phyloP scores from a whole-genome alignment of 2,329 filamentous ascomycete genomes.

The Apiospora phragmitis region DNA sequence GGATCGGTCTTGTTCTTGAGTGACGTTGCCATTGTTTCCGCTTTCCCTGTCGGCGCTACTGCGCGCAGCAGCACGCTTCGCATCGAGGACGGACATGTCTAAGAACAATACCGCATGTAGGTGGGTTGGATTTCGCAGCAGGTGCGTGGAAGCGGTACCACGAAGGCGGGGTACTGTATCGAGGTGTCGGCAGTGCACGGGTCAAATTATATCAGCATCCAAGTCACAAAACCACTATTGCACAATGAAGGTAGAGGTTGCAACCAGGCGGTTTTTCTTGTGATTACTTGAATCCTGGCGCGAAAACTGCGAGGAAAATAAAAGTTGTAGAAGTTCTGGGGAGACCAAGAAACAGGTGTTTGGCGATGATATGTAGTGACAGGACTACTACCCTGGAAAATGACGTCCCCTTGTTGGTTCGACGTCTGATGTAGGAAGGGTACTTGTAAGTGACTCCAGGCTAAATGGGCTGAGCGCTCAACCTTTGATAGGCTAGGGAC shows the following conservation, averaged over 20 bases:
- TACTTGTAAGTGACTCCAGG: background rate
- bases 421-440: background rate
- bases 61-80: slow-evolving; percentile 10
- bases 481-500: background rate
- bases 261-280: background rate
- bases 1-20: background rate
- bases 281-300: background rate
- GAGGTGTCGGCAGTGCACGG: background rate
- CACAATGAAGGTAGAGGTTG: background rate
- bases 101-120: background rate
- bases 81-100: slow-evolving; percentile 13
- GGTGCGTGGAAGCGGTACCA: background rate
- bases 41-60: background rate
- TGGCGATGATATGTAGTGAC: background rate
- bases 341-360: background rate
- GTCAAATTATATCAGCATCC: background rate
- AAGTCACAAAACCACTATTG: background rate
- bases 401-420: background rate
- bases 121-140: background rate
- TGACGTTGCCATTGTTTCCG: background rate
- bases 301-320: background rate
- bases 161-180: background rate
- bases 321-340: background rate
- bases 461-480: background rate
- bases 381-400: slow-evolving; percentile 1